Evolutionary conservation across 2,329 filamentous ascomycete genomes (phyloP), one percentile per base, ranked within the genome.

Genomic region (Penicillium brasilianum): DNA sequence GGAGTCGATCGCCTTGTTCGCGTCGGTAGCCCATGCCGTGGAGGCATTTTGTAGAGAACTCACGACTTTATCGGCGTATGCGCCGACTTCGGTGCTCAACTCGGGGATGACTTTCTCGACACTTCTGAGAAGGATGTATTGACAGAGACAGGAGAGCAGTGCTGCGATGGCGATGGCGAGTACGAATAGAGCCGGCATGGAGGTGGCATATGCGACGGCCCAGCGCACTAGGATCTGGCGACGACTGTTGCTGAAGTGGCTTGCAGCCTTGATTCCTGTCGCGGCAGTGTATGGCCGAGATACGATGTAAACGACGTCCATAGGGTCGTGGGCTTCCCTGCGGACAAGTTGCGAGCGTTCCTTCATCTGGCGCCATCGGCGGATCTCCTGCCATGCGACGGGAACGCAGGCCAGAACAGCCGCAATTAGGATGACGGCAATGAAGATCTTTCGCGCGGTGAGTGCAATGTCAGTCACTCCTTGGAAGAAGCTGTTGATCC

Each of bases 291-390:
- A 87, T 1, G 94, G 93, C 22, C 92, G 87, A 36, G 92, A 93
- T 34, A 90, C 88, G 67, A 97, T 90, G 78, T 97, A 96, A 44
- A 96, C 87, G 37, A 93, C 88, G 73, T 98, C 94, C 84, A 97
- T 88, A 0, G 90, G 85, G 71, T 98, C 93, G 72, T 88, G 88
- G 32, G 87, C 85, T 58, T 89, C 82, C 66, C 85, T 81, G 49
- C 83, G 81, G 67, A 96, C 84, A 34, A 93, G 81, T 58, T 83
- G 80, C 22, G 91, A 86, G 60, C 89, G 88, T 66, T 88, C 82
- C 74, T 89, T 86, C 83, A 93, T 90, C 34, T 82, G 84, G 49
- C 87, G 85, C 87, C 89, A 98, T 57, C 90, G 85, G 66, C 87
- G 86, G 62, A 93, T 88, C 78, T 98, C 93, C 61, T 90, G 82